Evolutionary conservation across 2,329 filamentous ascomycete species (phyloP), one percentile per base, ranked within the genome.

Genomic region (Trichoderma sp.): DNA sequence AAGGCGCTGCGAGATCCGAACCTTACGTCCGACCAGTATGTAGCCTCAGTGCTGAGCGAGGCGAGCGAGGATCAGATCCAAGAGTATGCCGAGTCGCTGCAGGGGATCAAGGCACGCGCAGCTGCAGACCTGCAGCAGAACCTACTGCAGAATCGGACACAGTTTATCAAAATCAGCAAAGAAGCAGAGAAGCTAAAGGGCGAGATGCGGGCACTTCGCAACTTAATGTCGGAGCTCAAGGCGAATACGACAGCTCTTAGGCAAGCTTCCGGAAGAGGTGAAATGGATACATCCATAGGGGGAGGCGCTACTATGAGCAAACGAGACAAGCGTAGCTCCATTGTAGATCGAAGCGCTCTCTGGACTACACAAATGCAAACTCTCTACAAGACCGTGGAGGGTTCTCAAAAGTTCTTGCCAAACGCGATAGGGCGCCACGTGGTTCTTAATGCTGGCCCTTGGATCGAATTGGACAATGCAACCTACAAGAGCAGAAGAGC

Each of bases 121-220:
- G 91, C 91, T 5, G 86, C 89, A 60, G 94, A 98, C 74, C 85
- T 99, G 27, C 95, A 98, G 80, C 93, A 96, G 77, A 98, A 94
- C 80, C 92, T 99, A 62, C 95, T 97, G 81, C 94, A 97, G 79
- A 99, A 99, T 80, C 90, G 96, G 60, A 97, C 93, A 0, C 96
- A 98, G 76, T 99, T 99, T 77, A 98, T 99, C 84, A 97, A 97
- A 81, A 98, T 99, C 80, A 97, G 94, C 78, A 97, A 98, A 81
- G 96, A 99, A 82, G 96, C 96, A 2, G 96, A 99, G 81, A 97
- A 97, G 82, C 88, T 99, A 69, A 98, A 98, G 81, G 89, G 89
- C 68, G 96, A 99, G 79, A 98, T 99, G 96, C 89, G 93, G 64
- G 92, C 92, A 7, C 87, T 99, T 37, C 89, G 92, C 56, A 93